Evolutionary conservation across 2,329 filamentous ascomycete genomes (phyloP).

Genomic region (Ophiostoma perfectum): DNA sequence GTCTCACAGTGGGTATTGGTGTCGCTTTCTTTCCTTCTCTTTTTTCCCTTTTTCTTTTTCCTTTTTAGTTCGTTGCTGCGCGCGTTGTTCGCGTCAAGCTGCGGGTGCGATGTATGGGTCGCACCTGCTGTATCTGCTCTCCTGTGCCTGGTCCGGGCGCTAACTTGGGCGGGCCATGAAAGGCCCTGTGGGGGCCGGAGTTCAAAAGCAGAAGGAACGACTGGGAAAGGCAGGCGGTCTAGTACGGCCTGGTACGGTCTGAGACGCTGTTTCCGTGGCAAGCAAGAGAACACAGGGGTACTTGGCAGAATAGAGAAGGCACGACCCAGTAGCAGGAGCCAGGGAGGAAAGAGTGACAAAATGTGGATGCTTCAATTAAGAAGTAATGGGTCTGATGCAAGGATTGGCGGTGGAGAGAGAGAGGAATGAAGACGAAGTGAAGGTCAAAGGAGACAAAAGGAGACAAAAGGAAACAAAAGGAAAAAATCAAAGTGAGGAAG

Average conservation of each 20-base stretch:
- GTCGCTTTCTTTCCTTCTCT: background rate
- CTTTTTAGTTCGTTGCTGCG: slow-evolving; percentile 20
- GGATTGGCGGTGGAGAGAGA: slow-evolving; percentile 4
- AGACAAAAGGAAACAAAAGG: background rate
- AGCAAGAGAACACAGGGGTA: slow-evolving; percentile 5
- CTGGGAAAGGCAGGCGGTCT: slow-evolving; percentile 10
- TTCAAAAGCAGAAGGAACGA: slow-evolving; percentile 1
- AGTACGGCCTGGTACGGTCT: background rate
- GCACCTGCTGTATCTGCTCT: slow-evolving; percentile 11
- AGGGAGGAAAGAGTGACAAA: slow-evolving; percentile 18
- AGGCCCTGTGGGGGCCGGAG: slow-evolving; percentile 7
- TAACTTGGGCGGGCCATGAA: slow-evolving; percentile 22
- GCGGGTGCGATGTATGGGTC: background rate
- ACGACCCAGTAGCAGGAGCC: slow-evolving; percentile 14
- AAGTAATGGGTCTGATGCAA: slow-evolving; percentile 16
- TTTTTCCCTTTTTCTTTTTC: slow-evolving; percentile 9
- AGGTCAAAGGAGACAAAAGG: background rate
- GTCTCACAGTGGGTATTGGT: slow-evolving; percentile 8
- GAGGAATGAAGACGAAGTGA: background rate
- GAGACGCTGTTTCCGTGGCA: slow-evolving; percentile 20
- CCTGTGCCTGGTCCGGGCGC: slow-evolving; percentile 21
- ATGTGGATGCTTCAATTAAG: slow-evolving; percentile 17
- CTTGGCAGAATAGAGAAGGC: slow-evolving; percentile 3
- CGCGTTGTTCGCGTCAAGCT: slow-evolving; percentile 26
- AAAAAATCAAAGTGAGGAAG: background rate